Evolutionary conservation across 306 rosid species (phyloP), one percentile per base, ranked within the genome.

Genomic region (Quercus ilex): DNA sequence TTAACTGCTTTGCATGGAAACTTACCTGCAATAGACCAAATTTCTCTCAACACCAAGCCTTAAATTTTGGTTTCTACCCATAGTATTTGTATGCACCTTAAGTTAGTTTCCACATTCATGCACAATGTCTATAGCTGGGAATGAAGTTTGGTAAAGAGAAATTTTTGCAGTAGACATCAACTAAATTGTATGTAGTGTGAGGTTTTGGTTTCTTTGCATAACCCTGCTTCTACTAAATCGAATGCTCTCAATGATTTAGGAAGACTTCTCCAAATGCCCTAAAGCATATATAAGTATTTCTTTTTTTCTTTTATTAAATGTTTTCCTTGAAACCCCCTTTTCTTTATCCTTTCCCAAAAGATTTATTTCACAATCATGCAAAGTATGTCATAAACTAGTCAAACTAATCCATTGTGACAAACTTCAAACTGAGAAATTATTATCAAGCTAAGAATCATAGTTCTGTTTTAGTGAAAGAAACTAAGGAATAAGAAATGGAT

Each of bases 1-100:
- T 95, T 71, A 95, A 83, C 74, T 91, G 96, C 87, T 91, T 93
- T 70, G 83, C 87, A 20, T 79, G 93, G 70, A 92, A 87, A 83
- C 94, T 95, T 58, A 85, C 92, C 98, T 95, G 97, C 85, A 90
- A 57, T 79, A 68, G 28, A 75, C 21, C 73, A 30, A 49, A 31
- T 55, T 9, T 73, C 20, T 55, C 52, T 82, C 23, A 83, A 15
- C 74, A 74, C 33, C 77, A 21, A 60, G 59, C 5, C 69, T 56
- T 53, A 28, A 26, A 31, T 25, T 41, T 41, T 25, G 65, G 19
- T 68, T 58, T 59, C 59, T 59, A 64, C 21, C 49, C 55, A 49
- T 18, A 25, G n/a, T 71, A 51, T 43, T 11, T 8, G 30, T 55
- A 18, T 25, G 15, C 0, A 25, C 5, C 65, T 58, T 14, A 9